Base-by-base conservation (phyloP, 1,139 yeast species). In the Diutina sp. region DNA sequence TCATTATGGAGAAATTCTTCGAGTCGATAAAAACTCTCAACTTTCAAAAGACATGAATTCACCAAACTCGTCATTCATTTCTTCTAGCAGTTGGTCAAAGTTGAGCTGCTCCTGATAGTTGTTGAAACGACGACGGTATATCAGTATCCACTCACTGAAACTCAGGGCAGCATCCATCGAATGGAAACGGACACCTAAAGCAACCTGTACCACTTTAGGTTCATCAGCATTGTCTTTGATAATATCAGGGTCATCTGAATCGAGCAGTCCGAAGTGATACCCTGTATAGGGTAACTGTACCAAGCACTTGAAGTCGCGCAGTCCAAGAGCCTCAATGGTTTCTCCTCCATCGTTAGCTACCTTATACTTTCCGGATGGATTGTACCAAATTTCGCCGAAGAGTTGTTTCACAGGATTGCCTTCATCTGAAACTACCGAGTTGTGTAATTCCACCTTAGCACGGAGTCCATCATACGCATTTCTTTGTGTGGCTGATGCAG, bases 321-420 rank as follows among this genome's bases (percentile, higher is more conserved):
- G 14, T 5, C 25, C 28, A n/a, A 50, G 16, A 11, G 18, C 11
- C 9, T 30, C 41, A 16, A 50, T 50, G 6, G 53, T 50, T n/a
- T 50, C 53, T 12, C 53, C 53, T 16, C 53, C 53, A 32, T 50
- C 53, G 16, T 50, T 50, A 16, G 53, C 53, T 4, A 50, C 29
- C 5, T 11, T 16, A 14, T 16, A n/a, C 25, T 50, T 32, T 6
- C 41, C 44, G 9, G 35, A 21, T 9, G 53, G 53, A 16, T 50
- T 50, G 18, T 50, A 50, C 53, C 53, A 50, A n/a, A 50, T 18
- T 21, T 50, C 53, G 28, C 53, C 53, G 32, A 50, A 50, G n/a
- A 29, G 11, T 9, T 28, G n/a, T 16, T 48, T 29, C 25, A 16
- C 46, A 9, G 21, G 25, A 16, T 18, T 18, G n/a, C 28, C 18